Evolutionary conservation across 2,329 filamentous ascomycete genomes (phyloP).

Genomic region (Acrocalymma vagum): DNA sequence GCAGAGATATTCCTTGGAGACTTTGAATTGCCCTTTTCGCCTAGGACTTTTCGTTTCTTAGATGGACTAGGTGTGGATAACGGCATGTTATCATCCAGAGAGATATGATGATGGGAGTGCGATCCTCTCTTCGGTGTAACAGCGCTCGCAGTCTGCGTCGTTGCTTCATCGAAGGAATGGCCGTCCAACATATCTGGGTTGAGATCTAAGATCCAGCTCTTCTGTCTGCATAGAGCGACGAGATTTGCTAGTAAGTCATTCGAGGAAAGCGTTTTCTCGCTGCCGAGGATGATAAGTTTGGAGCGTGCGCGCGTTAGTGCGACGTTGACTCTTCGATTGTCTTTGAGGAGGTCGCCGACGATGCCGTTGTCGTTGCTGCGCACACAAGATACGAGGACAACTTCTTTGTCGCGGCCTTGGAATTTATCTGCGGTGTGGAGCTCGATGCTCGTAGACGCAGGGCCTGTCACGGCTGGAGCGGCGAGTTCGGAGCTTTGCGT

Average conservation of each 20-base stretch:
- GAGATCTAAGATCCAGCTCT: conserved; percentile 82
- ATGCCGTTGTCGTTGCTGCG: conserved; percentile 81
- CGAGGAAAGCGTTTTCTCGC: conserved; percentile 73
- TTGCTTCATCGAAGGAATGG: conserved; percentile 72
- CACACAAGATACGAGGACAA: conserved; percentile 86
- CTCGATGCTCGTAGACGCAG: conserved; percentile 66
- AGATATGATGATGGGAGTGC: neutral
- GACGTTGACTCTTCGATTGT: conserved; percentile 94
- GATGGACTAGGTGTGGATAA: conserved; percentile 35
- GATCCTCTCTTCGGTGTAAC: conserved; percentile 4
- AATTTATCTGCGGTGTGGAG: conserved; percentile 98
- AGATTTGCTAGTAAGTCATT: conserved; percentile 81
- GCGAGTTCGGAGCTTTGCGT: conserved; percentile 55
- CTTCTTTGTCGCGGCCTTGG: conserved; percentile 94
- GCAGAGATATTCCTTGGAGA: conserved; percentile 25
- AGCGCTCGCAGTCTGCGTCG: conserved; percentile 46
- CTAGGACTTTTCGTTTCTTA: conserved; percentile 40
- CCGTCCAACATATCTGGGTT: conserved; percentile 68
- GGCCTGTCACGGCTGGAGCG: conserved; percentile 18
- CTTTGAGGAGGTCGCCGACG: conserved; percentile 90
- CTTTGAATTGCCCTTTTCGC: conserved; percentile 26
- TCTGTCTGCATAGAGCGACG: conserved; percentile 77
- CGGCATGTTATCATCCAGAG: conserved; percentile 2
- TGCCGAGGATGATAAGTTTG: conserved; percentile 89
- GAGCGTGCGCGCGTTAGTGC: conserved; percentile 92